Conservation (phyloP, 345 rosid species). For the Dipteronia sinensis region DNA sequence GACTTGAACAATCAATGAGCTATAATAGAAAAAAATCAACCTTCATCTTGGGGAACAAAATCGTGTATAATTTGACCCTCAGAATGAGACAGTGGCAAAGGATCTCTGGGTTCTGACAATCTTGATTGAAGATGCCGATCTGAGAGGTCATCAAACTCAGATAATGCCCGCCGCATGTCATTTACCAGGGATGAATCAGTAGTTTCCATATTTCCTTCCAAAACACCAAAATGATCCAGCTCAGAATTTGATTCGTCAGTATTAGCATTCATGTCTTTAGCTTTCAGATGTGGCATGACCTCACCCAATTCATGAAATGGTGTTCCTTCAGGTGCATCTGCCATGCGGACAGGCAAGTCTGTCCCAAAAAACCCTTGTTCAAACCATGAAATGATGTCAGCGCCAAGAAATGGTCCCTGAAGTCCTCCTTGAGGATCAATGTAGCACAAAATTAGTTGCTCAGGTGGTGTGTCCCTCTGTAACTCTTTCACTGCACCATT, state of each 20-base stretch:
- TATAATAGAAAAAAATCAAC: slow-evolving; percentile 25
- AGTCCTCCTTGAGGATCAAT: slow-evolving; percentile 80
- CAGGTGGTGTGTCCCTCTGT: slow-evolving; percentile 39
- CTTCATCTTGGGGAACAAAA: slow-evolving; percentile 57
- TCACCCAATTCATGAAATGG: slow-evolving; percentile 70
- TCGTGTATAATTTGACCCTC: slow-evolving; percentile 46
- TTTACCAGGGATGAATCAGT: slow-evolving; percentile 33
- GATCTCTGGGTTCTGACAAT: slow-evolving; percentile 46
- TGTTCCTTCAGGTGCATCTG: slow-evolving; percentile 77
- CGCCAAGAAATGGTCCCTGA: slow-evolving; percentile 89
- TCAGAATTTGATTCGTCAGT: slow-evolving; percentile 28
- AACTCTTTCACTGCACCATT: slow-evolving; percentile 23
- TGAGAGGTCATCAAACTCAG: slow-evolving; percentile 35
- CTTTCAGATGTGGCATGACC: slow-evolving; percentile 60
- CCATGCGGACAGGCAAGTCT: slow-evolving; percentile 78
- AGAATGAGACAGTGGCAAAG: slow-evolving; percentile 36
- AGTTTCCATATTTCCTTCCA: slow-evolving; percentile 42
- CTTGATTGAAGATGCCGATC: slow-evolving; percentile 40
- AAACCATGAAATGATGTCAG: slow-evolving; percentile 85
- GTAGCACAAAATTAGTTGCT: slow-evolving; percentile 69
- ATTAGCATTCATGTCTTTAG: slow-evolving; percentile 25
- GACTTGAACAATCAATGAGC: neutral
- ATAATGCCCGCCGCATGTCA: slow-evolving; percentile 25
- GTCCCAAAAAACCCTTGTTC: slow-evolving; percentile 92
- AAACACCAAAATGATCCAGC: slow-evolving; percentile 39